phyloP scores from a whole-genome alignment of 768 basidiomycete species.

The Kockovaella imperatae region DNA sequence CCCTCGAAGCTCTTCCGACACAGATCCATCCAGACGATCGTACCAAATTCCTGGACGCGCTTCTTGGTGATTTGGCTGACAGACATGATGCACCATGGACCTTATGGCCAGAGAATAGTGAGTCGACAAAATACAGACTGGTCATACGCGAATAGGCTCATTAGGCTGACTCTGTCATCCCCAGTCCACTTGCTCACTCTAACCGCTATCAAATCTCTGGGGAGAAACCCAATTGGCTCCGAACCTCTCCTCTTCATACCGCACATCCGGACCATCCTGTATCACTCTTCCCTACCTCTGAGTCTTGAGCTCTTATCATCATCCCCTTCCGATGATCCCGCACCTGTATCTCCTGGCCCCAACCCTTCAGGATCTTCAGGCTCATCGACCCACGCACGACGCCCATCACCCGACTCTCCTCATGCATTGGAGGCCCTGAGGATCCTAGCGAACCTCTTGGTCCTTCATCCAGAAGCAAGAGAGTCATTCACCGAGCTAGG shows the following conservation, averaged over 20 bases:
- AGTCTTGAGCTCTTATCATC: too few species aligned
- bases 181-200: slow-evolving; percentile 64
- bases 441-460: slow-evolving; percentile 63
- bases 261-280: slow-evolving; percentile 29
- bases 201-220: slow-evolving; percentile 65
- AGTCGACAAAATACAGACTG: too few species aligned
- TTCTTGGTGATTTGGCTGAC: slow-evolving; percentile 57
- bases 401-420: not conserved
- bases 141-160: slow-evolving; percentile 5
- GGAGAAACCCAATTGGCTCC: slow-evolving; percentile 63
- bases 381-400: not conserved
- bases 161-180: slow-evolving; percentile 2
- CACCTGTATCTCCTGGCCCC: slow-evolving; percentile 4
- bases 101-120: slow-evolving; percentile 55
- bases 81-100: slow-evolving; percentile 47
- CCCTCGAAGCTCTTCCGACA: slow-evolving; percentile 49
- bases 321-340: too few species aligned
- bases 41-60: slow-evolving; percentile 52
- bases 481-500: slow-evolving; percentile 14
- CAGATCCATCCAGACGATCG: slow-evolving; percentile 52
- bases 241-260: slow-evolving; percentile 51
- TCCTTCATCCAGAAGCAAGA: slow-evolving; percentile 21
- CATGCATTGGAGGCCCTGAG: slow-evolving; percentile 37
- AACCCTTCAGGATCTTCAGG: slow-evolving; percentile 3
- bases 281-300: slow-evolving; percentile 25